A percentile compares a stretch with the other conserved stretches of the same genome.
Conservation (phyloP, 2,329 filamentous ascomycete genomes). For the Grosmannia serpens region DNA sequence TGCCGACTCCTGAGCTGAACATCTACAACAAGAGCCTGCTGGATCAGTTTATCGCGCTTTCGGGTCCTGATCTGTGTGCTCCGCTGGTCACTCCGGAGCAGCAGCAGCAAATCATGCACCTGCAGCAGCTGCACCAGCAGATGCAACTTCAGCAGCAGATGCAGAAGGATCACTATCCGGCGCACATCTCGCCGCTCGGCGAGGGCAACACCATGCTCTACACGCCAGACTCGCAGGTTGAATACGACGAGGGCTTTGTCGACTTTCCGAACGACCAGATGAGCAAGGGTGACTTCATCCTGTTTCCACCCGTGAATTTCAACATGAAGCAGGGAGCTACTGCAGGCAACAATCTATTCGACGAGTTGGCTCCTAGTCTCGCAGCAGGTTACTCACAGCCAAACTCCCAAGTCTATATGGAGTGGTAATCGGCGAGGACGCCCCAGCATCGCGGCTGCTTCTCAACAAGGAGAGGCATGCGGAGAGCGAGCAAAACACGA, state of each 20-base stretch:
- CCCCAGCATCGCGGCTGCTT: too few species aligned
- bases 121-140: constrained; percentile 8
- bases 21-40: constrained; percentile 30
- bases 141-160: constrained; percentile 1
- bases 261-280: constrained; percentile 33
- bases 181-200: constrained; percentile 50
- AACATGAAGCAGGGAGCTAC: neutral
- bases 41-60: constrained; percentile 29
- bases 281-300: constrained; percentile 48
- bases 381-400: constrained; percentile 40
- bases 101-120: constrained; percentile 7
- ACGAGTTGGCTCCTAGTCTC: constrained; percentile 34
- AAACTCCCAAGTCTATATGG: constrained; percentile 33
- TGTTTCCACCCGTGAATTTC: constrained; percentile 35
- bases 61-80: constrained; percentile 26
- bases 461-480: neutral
- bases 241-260: constrained; percentile 58
- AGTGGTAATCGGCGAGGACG: neutral
- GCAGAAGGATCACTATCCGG: constrained; percentile 3
- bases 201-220: constrained; percentile 59
- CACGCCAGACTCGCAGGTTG: constrained; percentile 50
- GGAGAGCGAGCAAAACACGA: neutral
- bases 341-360: constrained; percentile 32
- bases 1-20: constrained; percentile 33
- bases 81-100: constrained; percentile 14